Evolutionary conservation across 352 stramenopile species (phyloP).

Genomic region (Lagenidium giganteum): DNA sequence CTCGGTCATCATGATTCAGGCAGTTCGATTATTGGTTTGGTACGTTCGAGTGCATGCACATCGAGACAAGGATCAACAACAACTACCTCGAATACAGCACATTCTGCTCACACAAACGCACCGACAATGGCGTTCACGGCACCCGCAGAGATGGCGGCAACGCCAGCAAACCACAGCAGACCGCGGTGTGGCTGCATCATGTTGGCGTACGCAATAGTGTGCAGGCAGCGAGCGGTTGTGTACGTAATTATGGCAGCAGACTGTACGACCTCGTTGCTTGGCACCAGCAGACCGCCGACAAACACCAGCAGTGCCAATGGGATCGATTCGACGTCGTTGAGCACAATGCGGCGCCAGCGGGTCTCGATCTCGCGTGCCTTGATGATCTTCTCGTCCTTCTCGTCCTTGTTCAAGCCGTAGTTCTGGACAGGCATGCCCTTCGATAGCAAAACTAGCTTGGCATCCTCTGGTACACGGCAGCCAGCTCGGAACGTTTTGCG

Average conservation of each 20-base stretch:
- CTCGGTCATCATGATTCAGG: too few relatives aligned
- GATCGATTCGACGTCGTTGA: constrained; percentile 59
- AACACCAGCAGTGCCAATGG: constrained; percentile 47
- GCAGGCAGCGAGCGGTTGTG: constrained; percentile 27
- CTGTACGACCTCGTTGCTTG: constrained; percentile 25
- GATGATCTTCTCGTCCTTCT: constrained; percentile 23
- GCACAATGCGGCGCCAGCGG: constrained; percentile 53
- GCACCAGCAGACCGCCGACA: constrained; percentile 26
- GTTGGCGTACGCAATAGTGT: constrained; percentile 41
- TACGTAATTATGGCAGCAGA: constrained; percentile 29
- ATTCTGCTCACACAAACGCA: too few relatives aligned
- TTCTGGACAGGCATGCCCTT: constrained; percentile 8
- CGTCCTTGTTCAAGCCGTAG: constrained; percentile 18
- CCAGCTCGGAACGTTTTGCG: constrained; percentile 45
- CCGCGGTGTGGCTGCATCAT: constrained; percentile 19
- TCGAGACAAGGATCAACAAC: too few relatives aligned
- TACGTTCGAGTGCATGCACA: too few relatives aligned
- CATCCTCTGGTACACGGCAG: constrained; percentile 50
- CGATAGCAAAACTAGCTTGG: too few relatives aligned
- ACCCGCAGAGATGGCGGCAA: constrained; percentile 9
- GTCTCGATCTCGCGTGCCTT: constrained; percentile 22
- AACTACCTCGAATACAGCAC: too few relatives aligned
- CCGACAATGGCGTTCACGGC: constrained; percentile 6
- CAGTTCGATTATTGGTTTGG: too few relatives aligned
- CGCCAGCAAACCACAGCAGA: constrained; percentile 10